Conservation (phyloP, 2,329 filamentous ascomycete genomes). For the Mycosphaerella arachidis region DNA sequence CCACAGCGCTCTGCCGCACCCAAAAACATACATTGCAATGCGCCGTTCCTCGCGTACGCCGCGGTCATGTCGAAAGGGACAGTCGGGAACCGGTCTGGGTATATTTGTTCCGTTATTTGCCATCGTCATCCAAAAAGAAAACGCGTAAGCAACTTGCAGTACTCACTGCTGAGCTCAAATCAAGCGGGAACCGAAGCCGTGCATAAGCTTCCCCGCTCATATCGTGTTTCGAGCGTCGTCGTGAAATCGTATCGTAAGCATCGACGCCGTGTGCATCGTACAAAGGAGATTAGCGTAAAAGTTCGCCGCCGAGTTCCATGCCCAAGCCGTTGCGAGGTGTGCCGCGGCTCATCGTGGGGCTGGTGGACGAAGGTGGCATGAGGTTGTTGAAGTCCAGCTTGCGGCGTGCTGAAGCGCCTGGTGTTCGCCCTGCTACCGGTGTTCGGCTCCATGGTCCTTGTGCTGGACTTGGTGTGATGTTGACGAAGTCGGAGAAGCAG, state of each 20-base stretch:
- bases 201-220: background rate
- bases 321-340: constrained; percentile 52
- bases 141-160: background rate
- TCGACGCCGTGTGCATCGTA: constrained; percentile 1
- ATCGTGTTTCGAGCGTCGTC: constrained; percentile 1
- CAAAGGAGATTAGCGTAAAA: constrained; percentile 34
- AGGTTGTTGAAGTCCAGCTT: constrained; percentile 78
- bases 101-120: background rate
- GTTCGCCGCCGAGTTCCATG: constrained; percentile 63
- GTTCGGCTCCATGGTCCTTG: constrained; percentile 73
- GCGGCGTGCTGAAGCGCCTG: constrained; percentile 62
- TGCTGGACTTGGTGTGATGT: constrained; percentile 92
- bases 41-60: constrained; percentile 2
- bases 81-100: constrained; percentile 1
- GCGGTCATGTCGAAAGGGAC: constrained; percentile 4
- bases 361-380: constrained; percentile 51
- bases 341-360: constrained; percentile 34
- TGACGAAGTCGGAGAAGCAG: constrained; percentile 95
- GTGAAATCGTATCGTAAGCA: constrained; percentile 10
- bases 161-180: background rate
- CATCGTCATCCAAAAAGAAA: background rate
- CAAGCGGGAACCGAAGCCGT: background rate
- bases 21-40: background rate
- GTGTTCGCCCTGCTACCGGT: constrained; percentile 61
- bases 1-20: background rate